These are phyloP conservation scores for Torulaspora maleeae DNA, from an alignment of 805 yeast species.

Conservation along the genomic window DNA sequence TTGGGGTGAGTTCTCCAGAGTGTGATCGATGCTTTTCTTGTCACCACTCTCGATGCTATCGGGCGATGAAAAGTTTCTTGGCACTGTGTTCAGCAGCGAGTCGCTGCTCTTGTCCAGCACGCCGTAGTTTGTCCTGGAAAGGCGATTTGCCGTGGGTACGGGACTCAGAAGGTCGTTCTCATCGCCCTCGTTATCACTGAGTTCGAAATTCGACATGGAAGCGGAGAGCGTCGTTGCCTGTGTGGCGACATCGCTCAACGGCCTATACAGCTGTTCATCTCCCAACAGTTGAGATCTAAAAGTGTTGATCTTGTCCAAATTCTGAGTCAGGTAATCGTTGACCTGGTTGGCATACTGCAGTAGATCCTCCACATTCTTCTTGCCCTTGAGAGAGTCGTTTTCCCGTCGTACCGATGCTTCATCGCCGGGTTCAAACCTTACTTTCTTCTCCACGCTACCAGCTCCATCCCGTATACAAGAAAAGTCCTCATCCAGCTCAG, in stretches of 20 bases:
- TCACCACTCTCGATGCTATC: neutral
- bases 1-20: constrained; percentile 11
- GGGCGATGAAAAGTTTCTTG: constrained; percentile 3
- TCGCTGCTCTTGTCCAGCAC: constrained; percentile 4
- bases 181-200: constrained; percentile 26
- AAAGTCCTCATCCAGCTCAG: constrained; percentile 14
- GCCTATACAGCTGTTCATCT: constrained; percentile 8
- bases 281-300: constrained; percentile 20
- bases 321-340: constrained; percentile 26
- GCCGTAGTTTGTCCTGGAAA: constrained; percentile 1
- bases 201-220: constrained; percentile 28
- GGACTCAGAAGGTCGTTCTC: constrained; percentile 6
- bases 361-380: constrained; percentile 27
- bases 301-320: constrained; percentile 25
- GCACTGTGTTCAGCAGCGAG: constrained; percentile 5
- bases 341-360: constrained; percentile 29
- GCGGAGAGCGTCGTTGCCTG: constrained; percentile 23
- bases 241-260: constrained; percentile 19
- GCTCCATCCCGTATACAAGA: neutral
- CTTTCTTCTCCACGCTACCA: constrained; percentile 14
- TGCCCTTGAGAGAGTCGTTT: constrained; percentile 7
- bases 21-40: constrained; percentile 3
- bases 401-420: constrained; percentile 1
- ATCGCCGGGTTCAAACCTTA: constrained; percentile 18
- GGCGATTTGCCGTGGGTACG: neutral